Evolutionary conservation across 495 filamentous ascomycete species (phyloP), one percentile per base, ranked within the genome.

Genomic region (Penicillium tannophilum): DNA sequence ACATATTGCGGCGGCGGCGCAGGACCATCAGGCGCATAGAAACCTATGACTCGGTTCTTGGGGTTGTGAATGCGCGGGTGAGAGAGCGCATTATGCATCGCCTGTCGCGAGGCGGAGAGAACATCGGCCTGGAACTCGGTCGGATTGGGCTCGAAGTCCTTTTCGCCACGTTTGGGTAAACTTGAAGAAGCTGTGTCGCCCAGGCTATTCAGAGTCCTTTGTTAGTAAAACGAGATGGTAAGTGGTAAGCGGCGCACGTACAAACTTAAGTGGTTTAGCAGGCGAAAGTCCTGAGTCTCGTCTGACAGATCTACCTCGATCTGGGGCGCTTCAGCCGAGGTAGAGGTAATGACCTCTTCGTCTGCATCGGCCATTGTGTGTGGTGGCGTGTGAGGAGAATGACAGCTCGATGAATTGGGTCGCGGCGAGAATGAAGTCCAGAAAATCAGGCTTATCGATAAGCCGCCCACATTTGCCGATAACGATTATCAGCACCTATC

Each of bases 91-190:
- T 91, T 86, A 72, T 93, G 86, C 92, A 98, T 97, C 1, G 93
- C 94, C 55, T 81, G 76, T n/a, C 93, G 86, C 28, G 90, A 93
- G 23, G 88, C 85, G 60, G 86, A 84, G 48, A 98, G 88, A 24
- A 87, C 82, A 52, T 82, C 74, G 61, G 85, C 83, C 73, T 98
- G 94, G 54, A 88, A 84, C 46, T 84, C 77, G 14, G 94, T 98
- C 56, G 88, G 90, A 71, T 98, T 90, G 14, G 90, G 84, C 73
- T 97, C 94, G 72, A 97, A 98, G 77, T 98, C 94, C 71, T 98
- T 98, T 68, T 94, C 90, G 49, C 94, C 94, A 56, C 90, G 89
- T 59, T 85, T 87, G 39, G 90, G 90, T 35, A 93, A 78, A 14
- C 75, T 72, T 7, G 74, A 59, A 44, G 76, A 64, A 26, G 74